Evolutionary conservation across 768 basidiomycete genomes (phyloP), one percentile per base, ranked within the genome.

Genomic region (Tylopilus subfusipes): DNA sequence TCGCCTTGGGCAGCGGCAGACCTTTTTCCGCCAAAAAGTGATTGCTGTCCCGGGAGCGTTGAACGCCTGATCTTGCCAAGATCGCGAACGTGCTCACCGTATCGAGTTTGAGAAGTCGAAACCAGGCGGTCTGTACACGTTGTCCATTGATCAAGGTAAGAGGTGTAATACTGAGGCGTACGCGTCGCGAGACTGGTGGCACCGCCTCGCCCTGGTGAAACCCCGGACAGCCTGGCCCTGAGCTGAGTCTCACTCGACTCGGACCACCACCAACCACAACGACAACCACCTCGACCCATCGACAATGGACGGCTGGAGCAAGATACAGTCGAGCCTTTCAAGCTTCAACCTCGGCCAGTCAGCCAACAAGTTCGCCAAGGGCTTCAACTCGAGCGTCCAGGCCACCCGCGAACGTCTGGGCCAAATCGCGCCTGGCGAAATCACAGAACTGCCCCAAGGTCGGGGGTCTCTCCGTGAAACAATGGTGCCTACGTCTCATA

Each of bases 371-470:
- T 52, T 93, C 57, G 78, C 84, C 50, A 93, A 90, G 73, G 86
- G 87, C 59, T 83, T 94, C 75, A 85, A 78, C 63, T 87, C 85
- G 22, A 85, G 85, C 62, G 84, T 93, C 3, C 92, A 94, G 72
- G 90, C 91, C 3, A 92, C 92, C 22, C 82, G 74, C 66, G 96
- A 98, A 73, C 80, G 88, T 46, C 77, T 98, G 4, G 96, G 96
- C 21, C 89, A 94, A n/a, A 82, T 96, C 53, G 81, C 91, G 4
- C 80, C 88, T 6, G 93, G 93, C 59, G 97, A 97, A 62, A 94
- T 98, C 67, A 98, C 96, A 9, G 97, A 98, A 73, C 80, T 93
- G 48, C 90, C 90, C 24, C 86, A 91, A 74, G 93, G 90, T 88
- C 25, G 4, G 34, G 21, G 21, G 39, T 21, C 16, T 21, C 12